These are phyloP conservation scores for Xanthoconium purpureum DNA, from an alignment of 768 basidiomycete genomes.

Conservation along the genomic window DNA sequence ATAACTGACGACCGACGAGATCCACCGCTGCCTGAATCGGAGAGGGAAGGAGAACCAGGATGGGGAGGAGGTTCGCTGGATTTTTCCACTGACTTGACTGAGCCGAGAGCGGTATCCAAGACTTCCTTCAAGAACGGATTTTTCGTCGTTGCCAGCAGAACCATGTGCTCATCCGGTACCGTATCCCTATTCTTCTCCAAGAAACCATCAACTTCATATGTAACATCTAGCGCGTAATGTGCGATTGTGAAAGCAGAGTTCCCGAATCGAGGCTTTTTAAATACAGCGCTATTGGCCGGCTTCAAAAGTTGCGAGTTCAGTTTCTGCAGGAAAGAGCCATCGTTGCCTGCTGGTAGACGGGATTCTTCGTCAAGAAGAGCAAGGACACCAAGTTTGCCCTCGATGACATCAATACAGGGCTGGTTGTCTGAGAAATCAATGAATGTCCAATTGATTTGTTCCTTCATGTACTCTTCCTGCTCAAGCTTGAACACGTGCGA, in stretches of 20 bases:
- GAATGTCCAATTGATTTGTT: conserved; percentile 99
- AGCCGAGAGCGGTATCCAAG: conserved; percentile 83
- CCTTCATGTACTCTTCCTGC: conserved; percentile 98
- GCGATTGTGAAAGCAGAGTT: conserved; percentile 97
- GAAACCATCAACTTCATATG: conserved; percentile 97
- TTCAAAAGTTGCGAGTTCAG: conserved; percentile 82
- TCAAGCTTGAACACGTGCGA: conserved; percentile 99
- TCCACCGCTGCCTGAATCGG: conserved; percentile 72
- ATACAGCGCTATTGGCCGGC: conserved; percentile 81
- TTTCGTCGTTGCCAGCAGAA: conserved; percentile 78
- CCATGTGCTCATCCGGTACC: conserved; percentile 97
- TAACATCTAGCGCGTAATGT: conserved; percentile 97
- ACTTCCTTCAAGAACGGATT: conserved; percentile 95
- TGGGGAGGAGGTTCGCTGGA: conserved; percentile 43
- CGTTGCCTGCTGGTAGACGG: conserved; percentile 89
- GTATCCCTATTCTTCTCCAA: conserved; percentile 99
- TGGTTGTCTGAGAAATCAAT: conserved; percentile 99
- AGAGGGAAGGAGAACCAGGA: conserved; percentile 71
- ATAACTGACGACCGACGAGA: conserved; percentile 83
- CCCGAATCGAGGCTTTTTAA: conserved; percentile 99
- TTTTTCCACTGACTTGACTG: conserved; percentile 58
- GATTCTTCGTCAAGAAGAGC: conserved; percentile 97
- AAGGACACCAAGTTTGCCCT: conserved; percentile 93
- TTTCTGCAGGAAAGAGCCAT: conserved; percentile 90
- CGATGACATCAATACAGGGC: conserved; percentile 97